These are phyloP conservation scores for Albugo laibachii DNA, from an alignment of 352 stramenopile species.

Conservation along the genomic window DNA sequence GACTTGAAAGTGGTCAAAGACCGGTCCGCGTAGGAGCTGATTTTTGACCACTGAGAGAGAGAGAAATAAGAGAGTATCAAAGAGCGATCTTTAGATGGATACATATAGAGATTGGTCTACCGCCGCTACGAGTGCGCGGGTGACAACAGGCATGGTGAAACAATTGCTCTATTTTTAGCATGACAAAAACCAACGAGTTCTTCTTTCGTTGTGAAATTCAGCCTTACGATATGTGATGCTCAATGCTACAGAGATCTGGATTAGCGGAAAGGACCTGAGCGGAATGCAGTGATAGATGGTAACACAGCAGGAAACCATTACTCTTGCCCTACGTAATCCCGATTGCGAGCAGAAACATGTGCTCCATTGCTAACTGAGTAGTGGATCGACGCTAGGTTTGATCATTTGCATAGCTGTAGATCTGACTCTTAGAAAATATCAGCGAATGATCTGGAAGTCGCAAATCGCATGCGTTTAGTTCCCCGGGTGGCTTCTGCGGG, in stretches of 20 bases:
- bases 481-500: constrained; percentile 20
- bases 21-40: too few species aligned
- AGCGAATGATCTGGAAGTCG: constrained; percentile 32
- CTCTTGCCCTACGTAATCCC: constrained; percentile 51
- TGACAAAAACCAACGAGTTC: constrained; percentile 73
- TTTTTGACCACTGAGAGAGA: too few species aligned
- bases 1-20: too few species aligned
- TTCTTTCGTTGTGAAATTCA: constrained; percentile 22
- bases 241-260: constrained; percentile 1
- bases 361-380: background rate
- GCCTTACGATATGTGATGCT: background rate
- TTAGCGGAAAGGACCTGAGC: constrained; percentile 1
- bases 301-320: constrained; percentile 13
- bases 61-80: too few species aligned
- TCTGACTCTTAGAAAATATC: constrained; percentile 31
- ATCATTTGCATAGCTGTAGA: constrained; percentile 2
- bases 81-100: too few species aligned
- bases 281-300: background rate
- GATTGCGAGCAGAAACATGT: constrained; percentile 16
- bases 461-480: constrained; percentile 28
- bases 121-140: too few species aligned
- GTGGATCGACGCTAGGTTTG: constrained; percentile 3
- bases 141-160: constrained; percentile 91
- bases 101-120: too few species aligned
- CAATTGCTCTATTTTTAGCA: constrained; percentile 68